phyloP scores from a whole-genome alignment of 2,329 filamentous ascomycete species.

The Ascochyta viciae-villosae region DNA sequence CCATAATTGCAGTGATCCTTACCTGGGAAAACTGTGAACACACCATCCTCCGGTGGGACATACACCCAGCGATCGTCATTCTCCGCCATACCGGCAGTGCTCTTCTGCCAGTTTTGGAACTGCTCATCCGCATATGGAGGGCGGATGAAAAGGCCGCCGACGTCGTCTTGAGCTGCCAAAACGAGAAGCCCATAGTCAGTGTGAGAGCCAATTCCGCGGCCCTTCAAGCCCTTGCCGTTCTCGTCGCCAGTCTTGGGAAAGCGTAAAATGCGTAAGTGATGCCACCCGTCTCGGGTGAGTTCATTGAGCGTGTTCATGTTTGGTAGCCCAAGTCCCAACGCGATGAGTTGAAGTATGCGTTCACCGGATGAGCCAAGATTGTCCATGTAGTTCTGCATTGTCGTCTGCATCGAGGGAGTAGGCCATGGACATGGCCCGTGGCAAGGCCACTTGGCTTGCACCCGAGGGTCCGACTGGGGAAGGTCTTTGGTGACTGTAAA shows the following conservation, averaged over 20 bases:
- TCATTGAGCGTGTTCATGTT: constrained; percentile 49
- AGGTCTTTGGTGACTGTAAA: constrained; percentile 62
- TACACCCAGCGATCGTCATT: constrained; percentile 58
- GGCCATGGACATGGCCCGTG: constrained; percentile 61
- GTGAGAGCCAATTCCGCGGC: constrained; percentile 61
- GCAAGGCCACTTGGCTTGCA: constrained; percentile 56
- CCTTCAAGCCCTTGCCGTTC: constrained; percentile 59
- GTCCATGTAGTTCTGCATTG: constrained; percentile 53
- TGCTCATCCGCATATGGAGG: constrained; percentile 52
- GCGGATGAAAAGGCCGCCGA: constrained; percentile 60
- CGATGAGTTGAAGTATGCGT: constrained; percentile 56
- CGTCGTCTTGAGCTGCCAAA: constrained; percentile 59
- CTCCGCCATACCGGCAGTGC: constrained; percentile 54
- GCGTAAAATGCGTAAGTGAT: constrained; percentile 59
- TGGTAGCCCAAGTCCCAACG: constrained; percentile 54
- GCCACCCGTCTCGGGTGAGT: constrained; percentile 59
- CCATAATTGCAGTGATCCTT: no score
- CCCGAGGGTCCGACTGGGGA: constrained; percentile 48
- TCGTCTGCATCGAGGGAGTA: constrained; percentile 50
- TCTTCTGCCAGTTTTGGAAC: constrained; percentile 57
- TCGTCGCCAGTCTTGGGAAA: constrained; percentile 47
- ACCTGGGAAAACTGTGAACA: constrained; percentile 58
- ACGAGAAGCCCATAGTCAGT: constrained; percentile 62
- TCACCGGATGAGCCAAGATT: constrained; percentile 54
- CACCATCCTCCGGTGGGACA: constrained; percentile 54